A percentile compares a stretch with the other conserved stretches of the same genome.
Conservation (phyloP, 1,139 yeast genomes). For the Geotrichum reessii region DNA sequence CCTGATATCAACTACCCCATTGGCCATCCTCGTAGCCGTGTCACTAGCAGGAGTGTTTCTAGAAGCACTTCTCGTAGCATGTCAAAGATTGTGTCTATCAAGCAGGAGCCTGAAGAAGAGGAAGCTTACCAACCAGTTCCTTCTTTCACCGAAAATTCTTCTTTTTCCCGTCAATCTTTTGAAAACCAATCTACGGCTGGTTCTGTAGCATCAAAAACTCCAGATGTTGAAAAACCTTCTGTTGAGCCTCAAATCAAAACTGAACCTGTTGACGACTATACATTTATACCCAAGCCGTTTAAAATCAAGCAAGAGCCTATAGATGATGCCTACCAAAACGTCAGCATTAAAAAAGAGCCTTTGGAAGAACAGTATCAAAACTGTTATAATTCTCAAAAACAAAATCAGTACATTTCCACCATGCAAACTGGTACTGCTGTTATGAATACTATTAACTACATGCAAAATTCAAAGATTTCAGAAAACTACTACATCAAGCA, state of each 20-base stretch:
- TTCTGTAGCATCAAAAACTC: background rate
- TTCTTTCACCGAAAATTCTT: background rate
- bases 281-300: background rate
- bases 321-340: background rate
- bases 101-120: background rate
- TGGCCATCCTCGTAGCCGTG: background rate
- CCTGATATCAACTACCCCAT: background rate
- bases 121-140: background rate
- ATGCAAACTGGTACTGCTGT: constrained; percentile 3
- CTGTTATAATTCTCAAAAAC: background rate
- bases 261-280: background rate
- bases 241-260: background rate
- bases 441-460: constrained; percentile 1
- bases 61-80: background rate
- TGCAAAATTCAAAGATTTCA: background rate
- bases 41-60: background rate
- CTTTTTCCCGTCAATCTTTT: background rate
- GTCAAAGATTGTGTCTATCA: background rate
- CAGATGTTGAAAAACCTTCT: background rate
- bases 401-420: background rate
- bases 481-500: constrained; percentile 7
- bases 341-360: constrained; percentile 7
- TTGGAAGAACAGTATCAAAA: background rate
- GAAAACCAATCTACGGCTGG: background rate
- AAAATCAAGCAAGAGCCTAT: constrained; percentile 11